Base-by-base conservation (phyloP, 306 rosid species). In the Medicago arabica region DNA sequence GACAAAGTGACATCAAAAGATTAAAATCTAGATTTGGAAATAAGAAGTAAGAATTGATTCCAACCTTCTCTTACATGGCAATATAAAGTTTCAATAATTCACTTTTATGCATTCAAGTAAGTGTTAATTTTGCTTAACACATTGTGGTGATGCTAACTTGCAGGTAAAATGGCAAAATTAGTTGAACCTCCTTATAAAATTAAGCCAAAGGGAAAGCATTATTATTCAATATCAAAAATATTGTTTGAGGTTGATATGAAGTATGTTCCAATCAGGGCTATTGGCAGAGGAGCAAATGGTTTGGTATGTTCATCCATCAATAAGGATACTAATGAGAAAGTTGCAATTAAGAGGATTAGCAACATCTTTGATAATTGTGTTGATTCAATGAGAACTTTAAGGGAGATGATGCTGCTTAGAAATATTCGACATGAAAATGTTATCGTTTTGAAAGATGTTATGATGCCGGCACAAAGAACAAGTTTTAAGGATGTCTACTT, bases 291-390 rank as follows among this genome's bases (percentile, higher is more conserved):
- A 62, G 87, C 97, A 4, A 90, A 88, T 8, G 98, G 97, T 1
- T 84, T 94, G 13, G 98, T 94, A 23, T 92, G 97, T 82, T 94
- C 97, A 14, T 88, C 96, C 43, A 76, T 92, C 69, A 92, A 92
- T 3, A 77, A 80, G 31, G 92, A 86, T 78, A 94, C 97, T 21
- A 80, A 84, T 68, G 96, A 94, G 89, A 94, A 74, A 82, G 92
- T 92, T 74, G 95, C 97, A 12, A 92, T 94, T 72, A 94, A 94
- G 89, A 94, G 88, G 88, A 94, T 92, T 72, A 74, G 85, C 44
- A 94, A 88, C 36, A 81, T 90, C 57, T 94, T 92, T 80, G 95
- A 90, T 66, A 86, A 90, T 64, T 75, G 74, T 12, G 70, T 76
- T 62, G 92, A 90, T 62, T 93, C 97, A 0, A 57, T 88, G 80